Evolutionary conservation across 164 flowering plant genomes (phyloP), one percentile per base, ranked within the genome.

Genomic region (Nelumbo lutea): DNA sequence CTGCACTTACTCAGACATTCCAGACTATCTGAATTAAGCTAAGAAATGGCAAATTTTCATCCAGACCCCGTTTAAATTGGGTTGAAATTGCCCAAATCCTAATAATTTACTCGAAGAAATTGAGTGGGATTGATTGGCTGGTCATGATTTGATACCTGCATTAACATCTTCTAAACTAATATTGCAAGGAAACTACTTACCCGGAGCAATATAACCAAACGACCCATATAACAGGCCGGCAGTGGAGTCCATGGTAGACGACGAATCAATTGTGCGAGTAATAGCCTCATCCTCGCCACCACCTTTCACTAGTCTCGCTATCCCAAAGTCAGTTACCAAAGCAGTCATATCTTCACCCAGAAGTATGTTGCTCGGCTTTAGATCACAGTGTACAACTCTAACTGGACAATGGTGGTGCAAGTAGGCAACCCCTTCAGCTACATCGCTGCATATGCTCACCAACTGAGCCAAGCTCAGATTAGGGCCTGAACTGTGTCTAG

Each of bases 351-450:
- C 83, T 50, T 82, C 86, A 55, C 82, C 78, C 47, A 82, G 85
- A 65, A 82, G 84, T 69, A 84, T 78, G 59, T 84, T 84, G 78
- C 85, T 80, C 6, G 87, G 87, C 73, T 84, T 84, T 2, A 84
- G 77, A 70, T 85, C 88, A 63, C 88, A 83, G 53, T 83, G 88
- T 60, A 85, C 72, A 59, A 85, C 84, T 65, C 72, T 71, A 1
- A 81, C 83, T 4, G 86, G 85, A 3, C 84, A 80, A 50, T 81
- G 80, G 71, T 83, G 86, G 67, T 85, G 88, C 67, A 83, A 65
- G 67, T 85, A 85, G 44, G 86, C 85, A 81, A 85, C 74, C 46
- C 88, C 88, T 75, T 83, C 83, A 15, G 88, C 82, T 40, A 85
- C 63, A 51, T 81, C 84, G 51, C 83, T 72, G 79, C 86, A 85